Evolutionary conservation across 2,329 filamentous ascomycete genomes (phyloP).

Genomic region (Scedosporium aurantiacum): DNA sequence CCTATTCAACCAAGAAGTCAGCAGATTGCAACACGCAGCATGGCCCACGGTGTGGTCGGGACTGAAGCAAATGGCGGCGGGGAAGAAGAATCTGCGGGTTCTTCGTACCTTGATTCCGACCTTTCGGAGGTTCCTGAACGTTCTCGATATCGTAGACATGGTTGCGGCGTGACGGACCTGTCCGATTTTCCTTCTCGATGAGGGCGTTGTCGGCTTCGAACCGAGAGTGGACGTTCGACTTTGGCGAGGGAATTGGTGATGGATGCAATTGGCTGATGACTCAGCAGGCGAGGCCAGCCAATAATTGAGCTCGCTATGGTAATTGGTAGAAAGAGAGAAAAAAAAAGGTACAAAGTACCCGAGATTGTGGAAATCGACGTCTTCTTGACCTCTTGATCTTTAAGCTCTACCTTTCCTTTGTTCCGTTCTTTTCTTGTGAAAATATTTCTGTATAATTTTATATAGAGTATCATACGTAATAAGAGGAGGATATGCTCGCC

Average conservation of each 20-base stretch:
- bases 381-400: neutral
- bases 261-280: neutral
- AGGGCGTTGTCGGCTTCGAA: conserved; percentile 10
- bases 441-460: neutral
- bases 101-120: conserved; percentile 73
- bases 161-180: conserved; percentile 21
- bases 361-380: neutral
- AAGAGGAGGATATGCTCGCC: conserved; percentile 5
- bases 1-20: conserved; percentile 36
- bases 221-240: neutral
- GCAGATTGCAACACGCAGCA: neutral
- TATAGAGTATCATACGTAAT: neutral
- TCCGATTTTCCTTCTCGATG: conserved; percentile 9
- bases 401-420: neutral
- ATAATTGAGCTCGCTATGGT: neutral
- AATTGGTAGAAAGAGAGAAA: neutral
- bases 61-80: neutral
- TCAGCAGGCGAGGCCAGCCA: neutral
- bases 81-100: neutral
- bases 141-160: conserved; percentile 90
- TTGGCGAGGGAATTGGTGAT: neutral
- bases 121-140: conserved; percentile 74
- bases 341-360: neutral
- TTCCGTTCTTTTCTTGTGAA: neutral
- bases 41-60: neutral